Conservation (phyloP, 805 yeast species). For the Alloascoidea africana region DNA sequence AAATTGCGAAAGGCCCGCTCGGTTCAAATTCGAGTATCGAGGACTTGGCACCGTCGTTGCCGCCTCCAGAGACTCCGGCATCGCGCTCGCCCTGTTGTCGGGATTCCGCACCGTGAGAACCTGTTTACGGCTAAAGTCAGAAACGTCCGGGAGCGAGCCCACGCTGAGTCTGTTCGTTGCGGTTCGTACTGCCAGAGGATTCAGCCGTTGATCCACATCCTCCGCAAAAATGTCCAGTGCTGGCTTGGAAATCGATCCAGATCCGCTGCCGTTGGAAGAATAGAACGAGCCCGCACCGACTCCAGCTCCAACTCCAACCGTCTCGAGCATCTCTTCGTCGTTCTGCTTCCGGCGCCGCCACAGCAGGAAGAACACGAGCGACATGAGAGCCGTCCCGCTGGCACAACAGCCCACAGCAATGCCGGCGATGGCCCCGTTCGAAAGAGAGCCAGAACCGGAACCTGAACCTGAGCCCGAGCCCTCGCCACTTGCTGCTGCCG, state of each 20-base stretch:
- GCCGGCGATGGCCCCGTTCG: neutral
- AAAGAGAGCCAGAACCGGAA: neutral
- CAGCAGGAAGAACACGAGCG: neutral
- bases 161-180: neutral
- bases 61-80: no score
- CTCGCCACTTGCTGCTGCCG: neutral
- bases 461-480: no score
- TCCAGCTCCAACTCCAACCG: neutral
- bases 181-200: neutral
- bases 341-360: neutral
- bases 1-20: no score
- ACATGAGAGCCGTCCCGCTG: neutral
- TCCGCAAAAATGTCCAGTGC: neutral
- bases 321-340: neutral
- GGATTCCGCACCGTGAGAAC: neutral
- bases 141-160: neutral
- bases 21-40: no score
- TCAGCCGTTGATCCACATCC: neutral
- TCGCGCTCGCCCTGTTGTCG: no score
- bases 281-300: no score
- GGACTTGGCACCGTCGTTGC: no score
- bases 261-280: neutral
- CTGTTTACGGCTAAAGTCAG: neutral
- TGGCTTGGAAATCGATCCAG: neutral
- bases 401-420: neutral